Conservation (phyloP, 257 asterid species). For the Petunia secreta region DNA sequence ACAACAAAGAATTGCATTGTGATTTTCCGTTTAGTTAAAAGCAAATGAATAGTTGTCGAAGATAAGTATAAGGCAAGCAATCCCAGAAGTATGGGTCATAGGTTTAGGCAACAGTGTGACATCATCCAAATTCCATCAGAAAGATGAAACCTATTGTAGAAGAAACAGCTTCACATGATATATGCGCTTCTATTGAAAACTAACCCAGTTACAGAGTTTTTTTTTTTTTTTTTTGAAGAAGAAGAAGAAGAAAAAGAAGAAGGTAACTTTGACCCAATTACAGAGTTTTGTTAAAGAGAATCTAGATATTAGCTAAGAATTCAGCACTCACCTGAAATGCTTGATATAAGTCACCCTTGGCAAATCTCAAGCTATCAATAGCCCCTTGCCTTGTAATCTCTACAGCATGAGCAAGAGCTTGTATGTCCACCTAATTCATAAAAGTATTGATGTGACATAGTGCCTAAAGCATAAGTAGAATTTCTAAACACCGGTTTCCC, state of each 20-base stretch:
- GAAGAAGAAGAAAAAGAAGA: too few species aligned
- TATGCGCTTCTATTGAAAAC: neutral
- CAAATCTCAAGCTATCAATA: conserved; percentile 91
- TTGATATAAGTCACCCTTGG: conserved; percentile 86
- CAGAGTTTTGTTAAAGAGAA: neutral
- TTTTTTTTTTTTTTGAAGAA: too few species aligned
- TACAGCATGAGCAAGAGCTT: conserved; percentile 99
- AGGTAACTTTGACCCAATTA: too few species aligned
- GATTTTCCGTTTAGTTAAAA: conserved; percentile 10
- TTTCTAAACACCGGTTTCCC: neutral
- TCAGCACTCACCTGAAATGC: conserved; percentile 83
- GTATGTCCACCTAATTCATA: conserved; percentile 80
- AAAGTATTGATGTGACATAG: conserved; percentile 20
- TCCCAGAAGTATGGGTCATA: neutral
- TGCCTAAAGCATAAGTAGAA: neutral
- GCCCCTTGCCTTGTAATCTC: conserved; percentile 99
- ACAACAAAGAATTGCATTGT: neutral
- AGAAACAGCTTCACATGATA: neutral
- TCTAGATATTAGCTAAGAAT: neutral
- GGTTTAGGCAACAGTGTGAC: neutral
- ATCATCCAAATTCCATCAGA: conserved; percentile 9
- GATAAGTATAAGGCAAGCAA: neutral
- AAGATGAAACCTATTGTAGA: neutral
- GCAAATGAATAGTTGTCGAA: neutral
- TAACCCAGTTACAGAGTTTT: neutral